A percentile compares a stretch with the other conserved stretches of the same genome.
Conservation (phyloP, 345 rosid species). For the Hibiscus trionum region DNA sequence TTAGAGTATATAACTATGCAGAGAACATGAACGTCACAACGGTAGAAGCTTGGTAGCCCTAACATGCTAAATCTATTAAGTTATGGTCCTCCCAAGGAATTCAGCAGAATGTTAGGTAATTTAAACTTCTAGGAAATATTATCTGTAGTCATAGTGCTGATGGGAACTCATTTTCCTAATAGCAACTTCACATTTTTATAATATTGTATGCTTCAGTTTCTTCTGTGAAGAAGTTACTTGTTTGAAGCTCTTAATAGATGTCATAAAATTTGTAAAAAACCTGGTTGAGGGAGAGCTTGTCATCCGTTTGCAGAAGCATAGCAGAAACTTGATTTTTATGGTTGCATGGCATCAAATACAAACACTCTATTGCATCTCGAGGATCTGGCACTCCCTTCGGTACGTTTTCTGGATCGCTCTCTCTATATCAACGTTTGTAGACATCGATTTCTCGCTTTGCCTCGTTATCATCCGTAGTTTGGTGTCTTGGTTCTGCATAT, state of each 20-base stretch:
- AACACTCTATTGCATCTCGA: conserved; percentile 31
- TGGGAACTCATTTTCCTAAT: conserved; percentile 11
- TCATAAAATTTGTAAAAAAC: not conserved
- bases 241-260: not conserved
- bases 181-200: not conserved
- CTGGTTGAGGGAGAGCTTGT: not conserved
- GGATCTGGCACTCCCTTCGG: conserved; percentile 37
- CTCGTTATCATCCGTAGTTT: not conserved
- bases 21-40: conserved; percentile 32
- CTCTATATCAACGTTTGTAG: not conserved
- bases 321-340: conserved; percentile 12
- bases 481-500: not conserved
- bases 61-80: conserved; percentile 15
- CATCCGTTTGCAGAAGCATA: not conserved
- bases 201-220: not conserved
- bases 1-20: not conserved
- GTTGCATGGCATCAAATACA: conserved; percentile 7
- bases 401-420: conserved; percentile 13
- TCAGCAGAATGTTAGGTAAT: not conserved
- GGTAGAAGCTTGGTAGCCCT: conserved; percentile 17
- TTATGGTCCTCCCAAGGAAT: not conserved
- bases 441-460: not conserved
- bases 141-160: conserved; percentile 8
- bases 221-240: not conserved
- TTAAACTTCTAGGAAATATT: not conserved